A percentile compares a stretch with the other conserved stretches of the same genome.
These are phyloP conservation scores for Dunaliella primolecta DNA, from an alignment of 139 green algal genomes.

Conservation along the genomic window DNA sequence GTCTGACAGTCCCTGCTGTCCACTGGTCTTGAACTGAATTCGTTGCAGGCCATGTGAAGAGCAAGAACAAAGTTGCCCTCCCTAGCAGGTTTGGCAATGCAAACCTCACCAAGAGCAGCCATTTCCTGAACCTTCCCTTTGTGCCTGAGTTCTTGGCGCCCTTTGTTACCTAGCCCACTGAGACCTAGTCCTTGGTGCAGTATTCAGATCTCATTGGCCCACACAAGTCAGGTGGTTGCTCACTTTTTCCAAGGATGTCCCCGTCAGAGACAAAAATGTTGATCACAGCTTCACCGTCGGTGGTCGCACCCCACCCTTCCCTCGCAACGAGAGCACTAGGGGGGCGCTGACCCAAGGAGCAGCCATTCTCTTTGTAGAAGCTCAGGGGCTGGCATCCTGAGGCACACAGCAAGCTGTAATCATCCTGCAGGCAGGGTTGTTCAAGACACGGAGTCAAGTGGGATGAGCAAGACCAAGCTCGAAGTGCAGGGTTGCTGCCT, in stretches of 20 bases:
- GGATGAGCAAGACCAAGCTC: neutral
- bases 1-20: too few relatives aligned
- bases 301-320: neutral
- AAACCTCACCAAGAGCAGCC: neutral
- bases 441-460: neutral
- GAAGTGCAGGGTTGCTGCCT: too few relatives aligned
- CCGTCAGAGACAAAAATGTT: neutral
- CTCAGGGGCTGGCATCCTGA: neutral
- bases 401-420: neutral
- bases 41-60: too few relatives aligned
- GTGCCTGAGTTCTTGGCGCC: neutral
- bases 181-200: neutral
- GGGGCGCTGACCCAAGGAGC: neutral
- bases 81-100: neutral
- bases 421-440: neutral
- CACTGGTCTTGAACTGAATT: too few relatives aligned
- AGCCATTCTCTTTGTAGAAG: neutral
- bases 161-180: too few relatives aligned
- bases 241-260: neutral
- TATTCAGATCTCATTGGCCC: neutral
- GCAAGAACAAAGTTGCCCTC: neutral
- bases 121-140: neutral
- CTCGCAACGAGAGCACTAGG: neutral
- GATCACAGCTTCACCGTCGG: neutral
- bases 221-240: neutral